Evolutionary conservation across 148 eudicot genomes (phyloP), one percentile per base, ranked within the genome.

Genomic region (Beta vulgaris): DNA sequence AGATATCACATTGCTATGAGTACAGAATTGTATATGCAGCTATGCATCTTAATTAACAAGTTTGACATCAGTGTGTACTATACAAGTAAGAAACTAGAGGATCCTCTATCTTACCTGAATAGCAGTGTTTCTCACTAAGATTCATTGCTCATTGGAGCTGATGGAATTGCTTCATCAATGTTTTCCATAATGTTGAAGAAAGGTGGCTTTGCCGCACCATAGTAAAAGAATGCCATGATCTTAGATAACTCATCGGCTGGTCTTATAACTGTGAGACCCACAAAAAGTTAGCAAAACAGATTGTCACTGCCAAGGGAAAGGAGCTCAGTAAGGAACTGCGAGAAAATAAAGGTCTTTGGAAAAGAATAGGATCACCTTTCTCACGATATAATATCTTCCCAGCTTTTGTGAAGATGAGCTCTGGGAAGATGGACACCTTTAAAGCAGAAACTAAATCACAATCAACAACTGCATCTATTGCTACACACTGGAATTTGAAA

Each of bases 141-240:
- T 67, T 74, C 76, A 23, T 7, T 58, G 78, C 60, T 77, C 40
- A 61, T 58, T 8, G 85, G 83, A 62, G 85, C 67, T 15, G 81
- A 60, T 36, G 98, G 98, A 67, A 93, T 91, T 15, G 53, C 62
- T 79, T 91, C 98, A 71, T 82, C 90, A 57, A 58, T 58, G 79
- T 78, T 85, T 69, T 44, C 84, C 21, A 48, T 43, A 31, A 54
- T 48, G 43, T 71, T 75, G 66, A 93, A 84, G 80, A 85, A 83
- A 31, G 92, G 81, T 53, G 98, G 96, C 76, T 89, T 92, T 66
- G 90, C 89, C 31, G 93, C 98, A 77, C 98, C 98, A 58, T 84
- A 95, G 64, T 95, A 95, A 69, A 87, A 95, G 89, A 84, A 95
- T 5, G 98, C 98, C 98, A 95, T 95, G 39, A 95, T 84, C 84